phyloP scores from a whole-genome alignment of 1,139 yeast species.

The Zygosaccharomyces sapae region DNA sequence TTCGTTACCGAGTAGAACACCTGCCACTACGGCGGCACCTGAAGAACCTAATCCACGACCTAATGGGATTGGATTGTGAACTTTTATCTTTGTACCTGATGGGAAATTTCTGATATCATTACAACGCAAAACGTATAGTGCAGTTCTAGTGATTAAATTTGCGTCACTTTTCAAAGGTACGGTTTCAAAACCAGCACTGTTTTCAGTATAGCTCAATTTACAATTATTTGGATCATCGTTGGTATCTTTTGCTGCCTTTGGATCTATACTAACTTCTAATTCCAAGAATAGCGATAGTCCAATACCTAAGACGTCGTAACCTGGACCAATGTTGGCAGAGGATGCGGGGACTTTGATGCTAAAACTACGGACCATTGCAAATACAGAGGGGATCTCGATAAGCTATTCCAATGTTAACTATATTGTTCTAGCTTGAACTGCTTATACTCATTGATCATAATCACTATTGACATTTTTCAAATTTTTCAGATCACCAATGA shows the following conservation, averaged over 20 bases:
- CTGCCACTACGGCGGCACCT: constrained; percentile 98
- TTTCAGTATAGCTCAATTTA: constrained; percentile 63
- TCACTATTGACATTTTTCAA: background rate
- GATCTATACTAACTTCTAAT: constrained; percentile 61
- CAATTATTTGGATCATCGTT: constrained; percentile 65
- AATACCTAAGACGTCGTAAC: constrained; percentile 92
- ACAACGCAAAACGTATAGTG: constrained; percentile 83
- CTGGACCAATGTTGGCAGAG: constrained; percentile 97
- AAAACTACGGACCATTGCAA: constrained; percentile 42
- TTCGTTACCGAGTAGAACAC: constrained; percentile 83
- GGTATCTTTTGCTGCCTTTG: constrained; percentile 44
- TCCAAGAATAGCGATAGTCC: constrained; percentile 74
- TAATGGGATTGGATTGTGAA: constrained; percentile 85
- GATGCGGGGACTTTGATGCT: constrained; percentile 89
- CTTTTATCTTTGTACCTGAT: constrained; percentile 71
- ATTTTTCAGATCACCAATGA: background rate
- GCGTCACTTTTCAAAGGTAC: constrained; percentile 75
- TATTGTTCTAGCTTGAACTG: background rate
- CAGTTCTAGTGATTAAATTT: constrained; percentile 87
- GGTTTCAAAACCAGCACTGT: constrained; percentile 63
- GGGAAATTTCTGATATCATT: constrained; percentile 75
- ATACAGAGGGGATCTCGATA: no score
- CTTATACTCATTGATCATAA: background rate
- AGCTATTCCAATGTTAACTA: no score
- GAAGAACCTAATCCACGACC: constrained; percentile 97